Conservation (phyloP, 2,329 filamentous ascomycete species). For the Fusarium vanettenii region DNA sequence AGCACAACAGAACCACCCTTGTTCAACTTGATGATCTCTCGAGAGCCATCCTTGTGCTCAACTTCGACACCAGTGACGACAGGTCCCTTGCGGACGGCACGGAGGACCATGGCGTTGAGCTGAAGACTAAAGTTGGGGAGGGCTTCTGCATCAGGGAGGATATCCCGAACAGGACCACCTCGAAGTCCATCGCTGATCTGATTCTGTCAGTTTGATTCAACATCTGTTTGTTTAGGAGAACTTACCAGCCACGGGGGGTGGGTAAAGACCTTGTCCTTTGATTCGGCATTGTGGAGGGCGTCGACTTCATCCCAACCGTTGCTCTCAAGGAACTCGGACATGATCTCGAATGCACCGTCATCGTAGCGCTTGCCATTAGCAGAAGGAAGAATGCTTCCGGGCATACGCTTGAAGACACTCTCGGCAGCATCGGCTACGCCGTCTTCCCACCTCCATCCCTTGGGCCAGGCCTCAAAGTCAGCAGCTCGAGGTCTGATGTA, state of each 20-base stretch:
- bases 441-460: slow-evolving; percentile 71
- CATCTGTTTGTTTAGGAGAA: neutral
- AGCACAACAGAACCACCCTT: slow-evolving; percentile 72
- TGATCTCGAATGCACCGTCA: slow-evolving; percentile 71
- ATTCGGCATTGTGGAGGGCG: slow-evolving; percentile 67
- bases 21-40: slow-evolving; percentile 72
- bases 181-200: slow-evolving; percentile 75
- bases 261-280: slow-evolving; percentile 74
- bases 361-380: slow-evolving; percentile 74
- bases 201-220: neutral
- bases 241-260: slow-evolving; percentile 69
- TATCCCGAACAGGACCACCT: slow-evolving; percentile 76
- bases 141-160: slow-evolving; percentile 70
- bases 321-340: slow-evolving; percentile 67
- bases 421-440: slow-evolving; percentile 66
- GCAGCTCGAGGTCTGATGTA: slow-evolving; percentile 73
- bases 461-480: slow-evolving; percentile 77
- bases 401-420: slow-evolving; percentile 68
- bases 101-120: slow-evolving; percentile 71
- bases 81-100: slow-evolving; percentile 72
- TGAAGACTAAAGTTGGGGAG: slow-evolving; percentile 74
- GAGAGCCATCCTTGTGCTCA: slow-evolving; percentile 60
- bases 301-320: slow-evolving; percentile 72
- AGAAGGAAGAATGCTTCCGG: slow-evolving; percentile 69
- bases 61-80: slow-evolving; percentile 75